These are phyloP conservation scores for Dalbergia cultrata DNA, from an alignment of 306 rosid genomes.

Conservation along the genomic window DNA sequence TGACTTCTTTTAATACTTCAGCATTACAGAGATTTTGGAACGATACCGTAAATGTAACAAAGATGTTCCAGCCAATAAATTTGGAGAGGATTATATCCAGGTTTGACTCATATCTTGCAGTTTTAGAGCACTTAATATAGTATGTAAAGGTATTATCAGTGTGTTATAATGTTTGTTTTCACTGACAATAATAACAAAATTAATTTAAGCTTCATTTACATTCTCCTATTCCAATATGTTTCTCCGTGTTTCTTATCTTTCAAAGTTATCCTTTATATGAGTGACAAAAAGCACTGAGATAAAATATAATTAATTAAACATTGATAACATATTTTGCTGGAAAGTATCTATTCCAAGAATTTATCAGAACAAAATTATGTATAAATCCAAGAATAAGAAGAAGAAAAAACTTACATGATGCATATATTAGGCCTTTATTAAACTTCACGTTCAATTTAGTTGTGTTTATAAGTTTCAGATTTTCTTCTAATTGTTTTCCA, in stretches of 20 bases:
- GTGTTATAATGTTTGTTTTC: neutral
- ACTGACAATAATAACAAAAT: neutral
- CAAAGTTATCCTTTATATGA: no score
- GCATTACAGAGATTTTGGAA: conserved; percentile 57
- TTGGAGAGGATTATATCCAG: conserved; percentile 58
- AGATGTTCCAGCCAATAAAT: conserved; percentile 31
- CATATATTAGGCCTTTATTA: neutral
- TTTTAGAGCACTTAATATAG: neutral
- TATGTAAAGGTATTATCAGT: neutral
- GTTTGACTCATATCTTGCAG: conserved; percentile 49
- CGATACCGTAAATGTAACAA: conserved; percentile 50
- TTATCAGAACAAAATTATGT: no score
- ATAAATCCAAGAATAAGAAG: neutral
- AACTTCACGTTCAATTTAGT: neutral
- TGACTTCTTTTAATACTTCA: conserved; percentile 41
- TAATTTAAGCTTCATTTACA: no score
- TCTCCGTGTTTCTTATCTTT: no score
- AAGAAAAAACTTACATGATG: neutral
- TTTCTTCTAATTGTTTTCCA: neutral
- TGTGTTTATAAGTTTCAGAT: neutral
- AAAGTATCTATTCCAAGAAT: no score
- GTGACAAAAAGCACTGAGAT: no score
- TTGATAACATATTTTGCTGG: no score
- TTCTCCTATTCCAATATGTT: no score
- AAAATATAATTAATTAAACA: no score